A percentile compares a stretch with the other conserved stretches of the same genome.
Evolutionary conservation across 805 yeast genomes (phyloP).

Genomic region (Danielia reshetovae): DNA sequence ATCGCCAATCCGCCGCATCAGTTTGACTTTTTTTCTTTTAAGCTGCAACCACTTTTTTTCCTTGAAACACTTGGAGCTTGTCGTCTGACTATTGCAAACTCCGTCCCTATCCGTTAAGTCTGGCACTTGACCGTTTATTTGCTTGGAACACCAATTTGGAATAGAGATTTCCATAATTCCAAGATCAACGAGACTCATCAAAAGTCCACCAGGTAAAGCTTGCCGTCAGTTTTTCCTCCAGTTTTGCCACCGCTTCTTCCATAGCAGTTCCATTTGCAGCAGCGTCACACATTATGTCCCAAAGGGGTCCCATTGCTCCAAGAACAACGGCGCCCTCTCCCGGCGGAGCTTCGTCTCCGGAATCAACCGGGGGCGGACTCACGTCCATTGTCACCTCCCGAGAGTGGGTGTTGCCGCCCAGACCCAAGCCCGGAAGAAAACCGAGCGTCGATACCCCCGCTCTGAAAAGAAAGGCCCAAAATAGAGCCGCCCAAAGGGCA

Average conservation of each 20-base stretch:
- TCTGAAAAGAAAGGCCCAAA: constrained; percentile 82
- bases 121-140: too few species aligned
- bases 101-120: too few species aligned
- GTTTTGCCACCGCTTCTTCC: neutral
- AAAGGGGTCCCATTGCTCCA: constrained; percentile 18
- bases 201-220: too few species aligned
- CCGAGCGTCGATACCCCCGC: constrained; percentile 78
- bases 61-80: too few species aligned
- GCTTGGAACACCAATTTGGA: too few species aligned
- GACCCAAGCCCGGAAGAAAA: constrained; percentile 60
- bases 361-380: constrained; percentile 14
- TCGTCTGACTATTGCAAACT: too few species aligned
- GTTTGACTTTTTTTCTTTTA: too few species aligned
- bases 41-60: too few species aligned
- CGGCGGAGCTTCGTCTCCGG: constrained; percentile 14
- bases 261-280: neutral
- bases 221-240: constrained; percentile 1
- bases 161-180: too few species aligned
- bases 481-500: constrained; percentile 91
- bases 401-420: constrained; percentile 59
- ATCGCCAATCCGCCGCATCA: neutral
- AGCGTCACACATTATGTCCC: constrained; percentile 6
- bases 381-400: constrained; percentile 55
- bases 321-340: constrained; percentile 16
- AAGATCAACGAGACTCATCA: too few species aligned